Percentiles rank a stretch among this genome's conserved stretches.
phyloP scores from a whole-genome alignment of 768 basidiomycete species.

The Suillus alpinus region DNA sequence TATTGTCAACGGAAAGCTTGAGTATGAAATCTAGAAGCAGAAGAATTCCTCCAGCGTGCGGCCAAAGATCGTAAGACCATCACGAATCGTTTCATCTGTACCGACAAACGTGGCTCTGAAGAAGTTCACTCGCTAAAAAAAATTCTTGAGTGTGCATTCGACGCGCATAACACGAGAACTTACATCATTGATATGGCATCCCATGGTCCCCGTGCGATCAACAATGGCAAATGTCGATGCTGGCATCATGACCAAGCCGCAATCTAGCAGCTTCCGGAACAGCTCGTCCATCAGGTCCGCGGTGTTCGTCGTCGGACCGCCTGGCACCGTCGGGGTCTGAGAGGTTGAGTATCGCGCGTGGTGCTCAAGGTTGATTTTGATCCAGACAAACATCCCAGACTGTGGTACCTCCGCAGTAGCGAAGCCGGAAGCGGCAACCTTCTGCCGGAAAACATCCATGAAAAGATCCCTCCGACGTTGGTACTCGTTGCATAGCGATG shows the following conservation, averaged over 20 bases:
- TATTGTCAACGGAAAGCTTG: not conserved
- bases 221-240: conserved; percentile 43
- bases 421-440: conserved; percentile 30
- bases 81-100: conserved; percentile 44
- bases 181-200: conserved; percentile 39
- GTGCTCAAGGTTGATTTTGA: conserved; percentile 40
- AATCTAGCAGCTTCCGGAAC: conserved; percentile 39
- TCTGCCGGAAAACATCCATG: conserved; percentile 36
- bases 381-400: conserved; percentile 60
- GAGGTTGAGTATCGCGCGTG: conserved; percentile 38
- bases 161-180: conserved; percentile 19
- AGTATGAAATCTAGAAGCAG: conserved; percentile 12
- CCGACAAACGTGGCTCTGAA: conserved; percentile 50
- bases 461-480: conserved; percentile 48
- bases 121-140: conserved; percentile 43
- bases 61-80: conserved; percentile 41
- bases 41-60: conserved; percentile 38
- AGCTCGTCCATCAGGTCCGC: conserved; percentile 47
- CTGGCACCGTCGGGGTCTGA: conserved; percentile 15
- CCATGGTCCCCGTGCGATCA: conserved; percentile 23
- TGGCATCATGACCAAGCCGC: conserved; percentile 48
- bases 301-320: conserved; percentile 35
- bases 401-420: conserved; percentile 34
- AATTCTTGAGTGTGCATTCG: not conserved
- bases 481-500: conserved; percentile 48